Evolutionary conservation across 495 filamentous ascomycete genomes (phyloP), one percentile per base, ranked within the genome.

Genomic region (Emericellopsis terricola): DNA sequence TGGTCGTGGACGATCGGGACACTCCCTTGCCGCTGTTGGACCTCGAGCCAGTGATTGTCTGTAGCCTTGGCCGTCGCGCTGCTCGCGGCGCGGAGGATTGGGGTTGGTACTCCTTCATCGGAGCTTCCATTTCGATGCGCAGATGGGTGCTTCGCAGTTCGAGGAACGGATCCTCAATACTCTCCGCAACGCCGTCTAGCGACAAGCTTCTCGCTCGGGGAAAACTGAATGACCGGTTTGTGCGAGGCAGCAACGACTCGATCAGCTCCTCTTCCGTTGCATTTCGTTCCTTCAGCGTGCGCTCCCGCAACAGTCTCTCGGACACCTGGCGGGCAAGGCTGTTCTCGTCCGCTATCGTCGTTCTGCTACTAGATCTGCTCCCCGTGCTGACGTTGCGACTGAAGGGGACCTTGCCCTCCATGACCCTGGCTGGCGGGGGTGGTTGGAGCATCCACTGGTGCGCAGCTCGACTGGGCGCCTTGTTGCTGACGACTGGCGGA

Each of bases 361-460:
- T 35, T 15, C 43, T 42, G 13, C 46, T 50, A 26, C 53, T 57
- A 37, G 43, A 43, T 35, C 50, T 46, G 38, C 54, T 57, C 28
- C 60, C 51, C 38, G 60, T 73, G 37, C 64, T 70, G 28, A 59
- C 51, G 40, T 59, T 73, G 31, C 69, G 52, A 41, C 64, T 64
- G 34, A 62, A 59, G 7, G 57, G 59, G 11, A 73, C 62, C 48
- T 85, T 87, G 38, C 83, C 82, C 42, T 74, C 77, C 85, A 94
- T 94, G 31, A 94, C 57, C 44, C 71, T 78, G 13, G 84, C 81
- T 32, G 68, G 68, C 24, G 85, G 85, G 2, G 83, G 83, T 2
- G 84, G 85, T 51, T 87, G 80, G 20, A 92, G 58, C 82, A 94
- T 89, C 85, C 85, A 94, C 44, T 58, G 57, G n/a, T 73, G 74